Evolutionary conservation across 139 green algal genomes (phyloP).

Genomic region (Chlamydomonas asymmetrica): DNA sequence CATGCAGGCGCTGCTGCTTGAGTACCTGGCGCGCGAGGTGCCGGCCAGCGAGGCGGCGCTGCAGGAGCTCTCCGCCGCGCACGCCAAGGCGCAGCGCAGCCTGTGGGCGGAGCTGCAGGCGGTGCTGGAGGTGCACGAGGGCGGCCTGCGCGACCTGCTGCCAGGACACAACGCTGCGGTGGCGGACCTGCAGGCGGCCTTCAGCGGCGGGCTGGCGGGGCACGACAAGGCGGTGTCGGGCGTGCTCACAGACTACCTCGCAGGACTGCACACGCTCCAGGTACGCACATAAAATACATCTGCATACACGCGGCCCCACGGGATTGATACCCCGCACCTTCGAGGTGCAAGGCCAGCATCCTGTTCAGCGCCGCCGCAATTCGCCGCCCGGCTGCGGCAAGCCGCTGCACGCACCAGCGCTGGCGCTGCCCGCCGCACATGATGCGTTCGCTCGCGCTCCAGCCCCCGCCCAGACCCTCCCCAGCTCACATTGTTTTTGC

Average conservation of each 20-base stretch:
- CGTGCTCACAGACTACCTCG: constrained; percentile 11
- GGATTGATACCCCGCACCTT: no score
- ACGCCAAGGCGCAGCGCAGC: constrained; percentile 7
- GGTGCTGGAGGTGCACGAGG: constrained; percentile 14
- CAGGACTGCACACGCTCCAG: no score
- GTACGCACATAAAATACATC: no score
- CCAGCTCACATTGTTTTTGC: no score
- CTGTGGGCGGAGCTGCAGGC: constrained; percentile 15
- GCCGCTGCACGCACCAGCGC: no score
- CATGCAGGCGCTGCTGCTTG: constrained; percentile 7
- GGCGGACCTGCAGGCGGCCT: constrained; percentile 14
- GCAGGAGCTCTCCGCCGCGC: constrained; percentile 19
- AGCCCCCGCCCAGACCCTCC: no score
- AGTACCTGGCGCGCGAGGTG: constrained; percentile 23
- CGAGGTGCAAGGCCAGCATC: no score
- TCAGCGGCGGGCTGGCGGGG: constrained; percentile 6
- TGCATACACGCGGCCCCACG: no score
- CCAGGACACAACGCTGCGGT: constrained; percentile 16
- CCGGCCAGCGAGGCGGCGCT: constrained; percentile 17
- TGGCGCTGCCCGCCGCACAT: no score
- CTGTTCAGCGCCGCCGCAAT: no score
- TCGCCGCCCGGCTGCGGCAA: no score
- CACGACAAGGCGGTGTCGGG: constrained; percentile 21
- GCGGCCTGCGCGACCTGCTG: constrained; percentile 5
- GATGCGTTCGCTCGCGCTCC: no score